Base-by-base conservation (phyloP, 306 rosid genomes). In the Fragaria iinumae region DNA sequence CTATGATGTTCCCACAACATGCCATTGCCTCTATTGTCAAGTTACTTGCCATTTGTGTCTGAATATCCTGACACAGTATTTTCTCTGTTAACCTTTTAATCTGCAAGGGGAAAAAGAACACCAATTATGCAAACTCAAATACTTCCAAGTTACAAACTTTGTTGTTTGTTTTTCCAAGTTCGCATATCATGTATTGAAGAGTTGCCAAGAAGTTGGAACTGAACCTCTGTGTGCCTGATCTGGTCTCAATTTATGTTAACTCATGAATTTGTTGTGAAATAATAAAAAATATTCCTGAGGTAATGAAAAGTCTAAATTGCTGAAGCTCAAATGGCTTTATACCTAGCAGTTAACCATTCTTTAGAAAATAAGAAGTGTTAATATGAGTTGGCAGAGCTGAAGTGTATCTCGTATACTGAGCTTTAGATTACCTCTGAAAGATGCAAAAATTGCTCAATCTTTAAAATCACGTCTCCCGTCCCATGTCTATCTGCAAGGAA, bases 401-500 rank as follows among this genome's bases (percentile, higher is more conserved):
- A 73, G 44, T 38, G 47, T 27, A 57, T 72, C 74, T 56, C n/a
- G 32, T 45, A 20, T 25, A 12, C 48, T 1, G 34, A 60, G 62
- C 45, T 64, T 16, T 6, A 27, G 14, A 32, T n/a, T 66, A 79
- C 75, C 67, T 76, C 53, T 38, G n/a, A 71, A 64, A 11, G 45
- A 71, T n/a, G 27, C 68, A 67, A 41, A 62, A 52, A 39, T 52
- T 27, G 34, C 52, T 36, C 50, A 5, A 77, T 11, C 77, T 60
- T 25, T 27, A n/a, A 36, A 32, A 64, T 36, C 71, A 57, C 0
- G 78, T 53, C 11, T 23, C 70, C 45, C 8, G 80, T 68, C 65
- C 57, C 56, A 18, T 56, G 43, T 69, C 74, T 70, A 62, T 45
- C 44, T 44, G 80, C 18, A 47, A 14, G 53, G 84, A 41, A 71